phyloP scores from a whole-genome alignment of 345 rosid genomes.

The Populus simonii region DNA sequence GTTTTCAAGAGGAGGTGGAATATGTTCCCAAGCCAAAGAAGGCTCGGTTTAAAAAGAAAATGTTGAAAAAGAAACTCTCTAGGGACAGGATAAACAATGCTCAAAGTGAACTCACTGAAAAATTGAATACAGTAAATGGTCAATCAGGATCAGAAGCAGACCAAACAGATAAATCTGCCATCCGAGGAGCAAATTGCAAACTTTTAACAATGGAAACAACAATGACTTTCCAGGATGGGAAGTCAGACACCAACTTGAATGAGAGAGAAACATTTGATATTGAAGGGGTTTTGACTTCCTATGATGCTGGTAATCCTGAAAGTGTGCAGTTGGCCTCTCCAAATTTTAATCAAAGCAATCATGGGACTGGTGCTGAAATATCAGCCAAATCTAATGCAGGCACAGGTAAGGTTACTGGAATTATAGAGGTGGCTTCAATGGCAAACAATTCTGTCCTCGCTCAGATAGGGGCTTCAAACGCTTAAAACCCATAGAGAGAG shows the following conservation, averaged over 20 bases:
- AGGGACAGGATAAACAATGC: slow-evolving; percentile 6
- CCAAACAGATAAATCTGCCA: slow-evolving; percentile 16
- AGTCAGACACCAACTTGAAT: slow-evolving; percentile 1
- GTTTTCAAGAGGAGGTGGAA: slow-evolving; percentile 32
- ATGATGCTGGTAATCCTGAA: slow-evolving; percentile 21
- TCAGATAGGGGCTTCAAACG: slow-evolving; percentile 25
- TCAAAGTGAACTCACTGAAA: slow-evolving; percentile 12
- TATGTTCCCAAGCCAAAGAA: slow-evolving; percentile 56
- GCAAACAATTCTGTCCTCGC: slow-evolving; percentile 11
- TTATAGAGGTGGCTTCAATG: slow-evolving; percentile 8
- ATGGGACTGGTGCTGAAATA: slow-evolving; percentile 10
- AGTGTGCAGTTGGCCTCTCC: slow-evolving; percentile 1
- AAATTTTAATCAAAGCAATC: slow-evolving; percentile 19
- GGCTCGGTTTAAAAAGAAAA: slow-evolving; percentile 54
- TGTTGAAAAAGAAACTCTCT: slow-evolving; percentile 25
- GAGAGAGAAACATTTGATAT: slow-evolving; percentile 12
- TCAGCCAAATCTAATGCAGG: slow-evolving; percentile 10
- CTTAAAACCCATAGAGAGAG: slow-evolving; percentile 31
- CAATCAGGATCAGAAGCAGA: slow-evolving; percentile 13
- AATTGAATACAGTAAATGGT: neutral
- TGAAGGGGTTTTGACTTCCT: slow-evolving; percentile 14
- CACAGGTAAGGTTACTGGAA: slow-evolving; percentile 5
- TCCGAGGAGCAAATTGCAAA: slow-evolving; percentile 7
- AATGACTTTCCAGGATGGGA: slow-evolving; percentile 11
- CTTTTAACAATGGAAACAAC: slow-evolving; percentile 3